Conservation (phyloP, 768 basidiomycete species). For the Russula brevipes region DNA sequence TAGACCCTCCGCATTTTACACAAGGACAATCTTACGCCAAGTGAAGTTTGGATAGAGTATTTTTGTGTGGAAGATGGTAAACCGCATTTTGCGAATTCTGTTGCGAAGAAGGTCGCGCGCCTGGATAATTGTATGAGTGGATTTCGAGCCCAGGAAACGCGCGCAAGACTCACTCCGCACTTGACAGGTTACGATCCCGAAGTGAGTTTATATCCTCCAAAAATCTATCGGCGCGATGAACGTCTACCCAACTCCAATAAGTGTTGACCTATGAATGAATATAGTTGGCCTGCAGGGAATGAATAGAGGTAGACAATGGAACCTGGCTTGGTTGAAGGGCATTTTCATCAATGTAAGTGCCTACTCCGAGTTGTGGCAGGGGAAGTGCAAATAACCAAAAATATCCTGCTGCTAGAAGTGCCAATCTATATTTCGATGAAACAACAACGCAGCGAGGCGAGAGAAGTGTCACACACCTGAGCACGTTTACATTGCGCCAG, state of each 20-base stretch:
- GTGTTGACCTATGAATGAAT: slow-evolving; percentile 65
- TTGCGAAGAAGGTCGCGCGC: slow-evolving; percentile 54
- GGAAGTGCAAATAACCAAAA: slow-evolving; percentile 84
- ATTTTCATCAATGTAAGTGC: slow-evolving; percentile 90
- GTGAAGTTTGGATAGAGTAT: slow-evolving; percentile 53
- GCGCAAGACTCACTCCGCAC: slow-evolving; percentile 55
- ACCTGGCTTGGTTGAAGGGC: slow-evolving; percentile 93
- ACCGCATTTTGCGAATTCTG: slow-evolving; percentile 71
- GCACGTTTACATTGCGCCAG: slow-evolving; percentile 12
- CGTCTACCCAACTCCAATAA: slow-evolving; percentile 89
- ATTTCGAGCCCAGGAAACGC: neutral
- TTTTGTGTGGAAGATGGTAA: slow-evolving; percentile 62
- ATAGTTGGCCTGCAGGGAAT: neutral
- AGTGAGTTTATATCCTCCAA: slow-evolving; percentile 63
- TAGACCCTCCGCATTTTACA: slow-evolving; percentile 7
- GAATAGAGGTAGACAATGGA: slow-evolving; percentile 21
- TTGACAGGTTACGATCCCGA: slow-evolving; percentile 57
- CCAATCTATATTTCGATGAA: slow-evolving; percentile 37
- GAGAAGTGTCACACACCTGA: slow-evolving; percentile 18
- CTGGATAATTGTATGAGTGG: slow-evolving; percentile 37
- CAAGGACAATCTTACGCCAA: slow-evolving; percentile 41
- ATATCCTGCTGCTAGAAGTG: slow-evolving; percentile 61
- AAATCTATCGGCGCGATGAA: slow-evolving; percentile 79
- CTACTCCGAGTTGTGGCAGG: slow-evolving; percentile 52
- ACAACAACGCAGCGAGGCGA: slow-evolving; percentile 4